Conservation (phyloP, 2,329 filamentous ascomycete species). For the Trichoderma arundinaceum region DNA sequence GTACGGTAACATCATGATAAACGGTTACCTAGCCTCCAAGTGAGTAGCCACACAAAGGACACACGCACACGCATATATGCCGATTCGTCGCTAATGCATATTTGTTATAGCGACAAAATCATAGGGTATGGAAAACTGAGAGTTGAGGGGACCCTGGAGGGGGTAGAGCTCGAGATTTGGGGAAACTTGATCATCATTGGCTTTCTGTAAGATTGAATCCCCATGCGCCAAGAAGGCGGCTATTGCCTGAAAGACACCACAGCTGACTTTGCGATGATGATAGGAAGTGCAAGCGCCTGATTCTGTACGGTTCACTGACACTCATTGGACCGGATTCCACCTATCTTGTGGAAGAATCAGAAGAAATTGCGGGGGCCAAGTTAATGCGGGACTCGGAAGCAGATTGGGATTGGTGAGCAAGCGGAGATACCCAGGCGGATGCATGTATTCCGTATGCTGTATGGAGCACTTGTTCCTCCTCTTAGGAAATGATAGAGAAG, state of each 20-base stretch:
- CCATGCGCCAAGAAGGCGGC: neutral
- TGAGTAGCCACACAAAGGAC: conserved; percentile 37
- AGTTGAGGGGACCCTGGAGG: conserved; percentile 51
- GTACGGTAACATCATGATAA: conserved; percentile 53
- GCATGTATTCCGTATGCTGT: too few species aligned
- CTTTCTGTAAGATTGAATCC: conserved; percentile 46
- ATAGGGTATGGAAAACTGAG: conserved; percentile 55
- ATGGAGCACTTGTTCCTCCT: neutral
- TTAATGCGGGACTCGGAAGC: conserved; percentile 50
- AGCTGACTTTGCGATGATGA: conserved; percentile 12
- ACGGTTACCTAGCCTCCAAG: conserved; percentile 48
- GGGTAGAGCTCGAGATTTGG: conserved; percentile 53
- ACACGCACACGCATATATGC: conserved; percentile 3
- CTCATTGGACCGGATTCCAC: conserved; percentile 53
- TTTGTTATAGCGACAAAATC: conserved; percentile 48
- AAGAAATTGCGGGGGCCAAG: conserved; percentile 52
- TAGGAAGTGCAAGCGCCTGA: conserved; percentile 50
- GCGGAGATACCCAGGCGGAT: neutral
- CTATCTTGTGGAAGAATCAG: conserved; percentile 51
- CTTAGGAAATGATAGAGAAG: neutral
- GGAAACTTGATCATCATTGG: conserved; percentile 54
- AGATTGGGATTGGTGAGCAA: conserved; percentile 47
- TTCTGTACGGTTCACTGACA: conserved; percentile 54
- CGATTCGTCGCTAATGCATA: conserved; percentile 5
- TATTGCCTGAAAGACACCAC: neutral